phyloP scores from a whole-genome alignment of 371 early-diverging fungal species.

The Paraphysoderma sedebokerense region DNA sequence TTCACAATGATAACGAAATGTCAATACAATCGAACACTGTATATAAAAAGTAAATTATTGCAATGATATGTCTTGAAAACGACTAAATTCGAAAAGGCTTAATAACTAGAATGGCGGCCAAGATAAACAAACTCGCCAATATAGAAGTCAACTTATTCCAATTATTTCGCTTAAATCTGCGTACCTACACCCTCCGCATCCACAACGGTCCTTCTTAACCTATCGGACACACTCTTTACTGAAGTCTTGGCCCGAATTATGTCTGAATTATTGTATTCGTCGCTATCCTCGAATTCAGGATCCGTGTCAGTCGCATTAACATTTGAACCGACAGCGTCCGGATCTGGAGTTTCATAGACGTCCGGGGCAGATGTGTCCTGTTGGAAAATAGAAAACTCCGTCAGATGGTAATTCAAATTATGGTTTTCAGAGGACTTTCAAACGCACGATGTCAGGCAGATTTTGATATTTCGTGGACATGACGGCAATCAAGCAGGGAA shows the following conservation, averaged over 20 bases:
- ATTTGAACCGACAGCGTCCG: no score
- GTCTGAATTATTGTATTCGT: no score
- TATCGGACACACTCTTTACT: constrained; percentile 32
- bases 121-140: neutral
- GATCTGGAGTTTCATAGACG: constrained; percentile 70
- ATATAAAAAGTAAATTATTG: neutral
- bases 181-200: constrained; percentile 26
- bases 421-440: no score
- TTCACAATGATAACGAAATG: no score
- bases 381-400: no score
- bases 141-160: neutral
- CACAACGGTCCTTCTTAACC: constrained; percentile 30
- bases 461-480: no score
- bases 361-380: no score
- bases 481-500: no score
- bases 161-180: no score
- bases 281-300: constrained; percentile 39
- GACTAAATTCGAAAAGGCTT: neutral
- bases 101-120: neutral
- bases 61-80: neutral
- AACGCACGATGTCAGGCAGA: no score
- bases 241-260: constrained; percentile 34
- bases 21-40: neutral
- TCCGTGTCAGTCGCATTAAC: constrained; percentile 16
- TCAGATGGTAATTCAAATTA: no score